These are phyloP conservation scores for Lachancea quebecensis DNA, from an alignment of 805 yeast genomes.

Conservation along the genomic window DNA sequence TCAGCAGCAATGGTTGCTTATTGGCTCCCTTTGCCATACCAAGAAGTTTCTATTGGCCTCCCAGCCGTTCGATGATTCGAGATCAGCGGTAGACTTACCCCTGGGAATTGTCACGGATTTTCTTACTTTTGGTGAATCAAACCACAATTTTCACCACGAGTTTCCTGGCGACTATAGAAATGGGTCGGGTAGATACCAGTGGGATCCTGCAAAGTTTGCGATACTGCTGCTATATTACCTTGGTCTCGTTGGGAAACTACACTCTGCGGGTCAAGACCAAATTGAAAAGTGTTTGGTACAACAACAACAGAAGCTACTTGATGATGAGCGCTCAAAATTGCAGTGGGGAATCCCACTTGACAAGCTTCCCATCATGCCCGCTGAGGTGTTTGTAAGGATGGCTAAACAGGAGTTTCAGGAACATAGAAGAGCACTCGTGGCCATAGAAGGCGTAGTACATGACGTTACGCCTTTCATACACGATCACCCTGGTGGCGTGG, in stretches of 20 bases:
- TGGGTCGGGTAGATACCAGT: conserved; percentile 62
- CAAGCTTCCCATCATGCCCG: conserved; percentile 63
- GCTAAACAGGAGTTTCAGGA: conserved; percentile 38
- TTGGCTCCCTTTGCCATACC: conserved; percentile 79
- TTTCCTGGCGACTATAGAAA: conserved; percentile 86
- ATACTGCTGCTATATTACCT: conserved; percentile 45
- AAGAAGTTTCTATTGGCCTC: conserved; percentile 42
- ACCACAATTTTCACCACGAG: conserved; percentile 92
- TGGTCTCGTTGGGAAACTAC: conserved; percentile 53
- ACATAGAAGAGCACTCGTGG: conserved; percentile 53
- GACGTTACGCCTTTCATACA: conserved; percentile 87
- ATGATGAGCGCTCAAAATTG: conserved; percentile 65
- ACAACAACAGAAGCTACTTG: conserved; percentile 77
- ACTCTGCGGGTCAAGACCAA: conserved; percentile 42
- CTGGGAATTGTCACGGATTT: conserved; percentile 44
- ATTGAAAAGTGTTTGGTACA: conserved; percentile 66
- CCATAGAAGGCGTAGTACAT: conserved; percentile 86
- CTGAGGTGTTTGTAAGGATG: conserved; percentile 41
- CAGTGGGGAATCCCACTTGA: conserved; percentile 96
- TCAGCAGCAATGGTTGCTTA: conserved; percentile 73
- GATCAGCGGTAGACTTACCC: conserved; percentile 60
- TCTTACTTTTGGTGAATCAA: conserved; percentile 83
- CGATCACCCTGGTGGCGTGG: conserved; percentile 91
- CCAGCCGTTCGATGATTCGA: conserved; percentile 66
- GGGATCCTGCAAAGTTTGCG: conserved; percentile 83